Conservation (phyloP, 176 grass and related monocot species). For the Aegilops bicornis region DNA sequence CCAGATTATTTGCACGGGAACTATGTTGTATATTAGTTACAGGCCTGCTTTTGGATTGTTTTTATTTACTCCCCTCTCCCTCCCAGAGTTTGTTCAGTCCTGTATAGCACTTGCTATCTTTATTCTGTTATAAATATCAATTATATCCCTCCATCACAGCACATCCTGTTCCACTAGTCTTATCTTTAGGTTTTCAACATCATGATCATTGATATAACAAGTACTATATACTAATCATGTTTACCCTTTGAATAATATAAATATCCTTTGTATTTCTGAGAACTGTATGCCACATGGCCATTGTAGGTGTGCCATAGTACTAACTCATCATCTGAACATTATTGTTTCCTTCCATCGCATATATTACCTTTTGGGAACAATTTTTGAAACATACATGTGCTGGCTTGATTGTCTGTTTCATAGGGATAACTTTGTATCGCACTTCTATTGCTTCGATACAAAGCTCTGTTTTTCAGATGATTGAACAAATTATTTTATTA, state of each 20-base stretch:
- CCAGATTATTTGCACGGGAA: neutral
- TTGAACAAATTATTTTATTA: neutral
- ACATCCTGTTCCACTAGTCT: neutral
- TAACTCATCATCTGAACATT: neutral
- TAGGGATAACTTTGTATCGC: neutral
- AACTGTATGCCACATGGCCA: neutral
- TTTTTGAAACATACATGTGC: neutral
- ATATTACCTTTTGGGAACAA: neutral
- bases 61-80: too few relatives aligned
- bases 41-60: neutral
- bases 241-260: constrained; percentile 11
- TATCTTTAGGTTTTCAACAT: neutral
- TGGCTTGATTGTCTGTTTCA: neutral
- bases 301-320: neutral
- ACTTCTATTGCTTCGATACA: neutral
- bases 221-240: constrained; percentile 8
- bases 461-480: neutral
- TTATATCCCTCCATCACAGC: neutral
- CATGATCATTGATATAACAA: neutral
- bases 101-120: neutral
- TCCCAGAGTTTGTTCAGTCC: neutral
- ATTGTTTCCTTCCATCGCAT: neutral
- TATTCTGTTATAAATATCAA: neutral
- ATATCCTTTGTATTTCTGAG: neutral
- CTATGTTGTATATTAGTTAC: neutral